Base-by-base conservation (phyloP, 345 rosid species). In the Hirschfeldia incana region DNA sequence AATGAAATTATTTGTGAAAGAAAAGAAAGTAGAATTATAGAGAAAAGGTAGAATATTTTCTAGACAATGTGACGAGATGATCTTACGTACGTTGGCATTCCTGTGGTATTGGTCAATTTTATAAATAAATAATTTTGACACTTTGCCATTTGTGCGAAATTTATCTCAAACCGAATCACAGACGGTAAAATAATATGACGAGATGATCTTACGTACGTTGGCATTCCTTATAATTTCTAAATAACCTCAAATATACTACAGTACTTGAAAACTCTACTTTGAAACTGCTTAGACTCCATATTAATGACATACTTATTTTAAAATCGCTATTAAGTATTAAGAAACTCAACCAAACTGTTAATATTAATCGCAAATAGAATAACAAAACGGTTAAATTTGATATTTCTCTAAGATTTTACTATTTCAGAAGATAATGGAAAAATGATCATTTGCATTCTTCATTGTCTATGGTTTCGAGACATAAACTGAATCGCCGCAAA, bases 391-490 rank as follows among this genome's bases (percentile, higher is more conserved):
- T 51, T 6, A 6, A 13, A 51, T 2, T 51, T 51, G 17, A 51
- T n/a, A n/a, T 5, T 51, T 51, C 57, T 51, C 21, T n/a, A n/a
- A n/a, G 17, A 51, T 51, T n/a, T 49, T 51, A 51, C 57, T 51
- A 51, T 51, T 51, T 51, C 6, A 51, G 57, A 51, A n/a, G 57
- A 51, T 51, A 51, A 5, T 51, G 55, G 15, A 51, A n/a, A 51
- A 51, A 51, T 13, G 16, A 51, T 51, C 57, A 51, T 51, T 51
- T 51, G 57, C 57, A 51, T 8, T n/a, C 8, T 60, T 61, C 28
- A 72, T n/a, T 78, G 72, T 57, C 53, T 66, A 42, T 17, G 26
- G 6, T 32, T 42, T 64, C 13, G 76, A 65, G 63, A 44, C 62
- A 58, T 6, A 39, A 66, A 66, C 26, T 49, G 76, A 72, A 59